Base-by-base conservation (phyloP, 2,329 filamentous ascomycete species). In the Eutypella sp. region DNA sequence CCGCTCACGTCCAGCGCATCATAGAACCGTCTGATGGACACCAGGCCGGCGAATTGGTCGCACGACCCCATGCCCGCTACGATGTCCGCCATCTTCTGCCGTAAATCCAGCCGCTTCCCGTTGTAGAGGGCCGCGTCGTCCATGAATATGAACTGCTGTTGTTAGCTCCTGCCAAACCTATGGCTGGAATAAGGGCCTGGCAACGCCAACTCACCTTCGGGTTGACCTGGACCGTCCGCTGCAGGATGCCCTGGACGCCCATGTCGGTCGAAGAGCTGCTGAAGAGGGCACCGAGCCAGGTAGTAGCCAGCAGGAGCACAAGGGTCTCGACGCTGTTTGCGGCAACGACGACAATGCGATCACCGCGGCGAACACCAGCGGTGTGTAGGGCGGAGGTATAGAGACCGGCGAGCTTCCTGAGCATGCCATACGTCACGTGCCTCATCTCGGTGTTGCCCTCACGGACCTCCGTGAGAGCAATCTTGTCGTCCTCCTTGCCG, bases 71-170 rank as follows among this genome's bases (percentile, higher is more conserved):
- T 78, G 0, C 85, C 86, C 1, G 69, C 62, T 0, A 84, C 73
- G 16, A 89, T 74, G 31, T 84, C 78, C 22, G 65, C 63, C 67
- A 95, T 92, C 68, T 93, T 93, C 0, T 71, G 65, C 4, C 85
- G 72, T 33, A 95, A 69, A 57, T 93, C 87, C 20, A 86, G 72
- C 1, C 71, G 79, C 64, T 87, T 88, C 39, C 87, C 87, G 54
- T 92, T 92, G 56, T 95, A 95, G 3, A 92, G 67, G 0, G 88
- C 78, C 31, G 75, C 81, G 56, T 93, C 89, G 56, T 95, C 89
- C 58, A 92, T 82, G 60, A 95, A 93, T n/a, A 95, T 73, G 60
- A 81, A 87, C 64, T 78, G 31, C 5, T 3, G 7, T 24, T 33
- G 41, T 43, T 25, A 37, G 40, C 18, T 19, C n/a, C 6, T 18